Conservation (phyloP, 2,329 filamentous ascomycete genomes). For the Colletotrichum tropicicola region DNA sequence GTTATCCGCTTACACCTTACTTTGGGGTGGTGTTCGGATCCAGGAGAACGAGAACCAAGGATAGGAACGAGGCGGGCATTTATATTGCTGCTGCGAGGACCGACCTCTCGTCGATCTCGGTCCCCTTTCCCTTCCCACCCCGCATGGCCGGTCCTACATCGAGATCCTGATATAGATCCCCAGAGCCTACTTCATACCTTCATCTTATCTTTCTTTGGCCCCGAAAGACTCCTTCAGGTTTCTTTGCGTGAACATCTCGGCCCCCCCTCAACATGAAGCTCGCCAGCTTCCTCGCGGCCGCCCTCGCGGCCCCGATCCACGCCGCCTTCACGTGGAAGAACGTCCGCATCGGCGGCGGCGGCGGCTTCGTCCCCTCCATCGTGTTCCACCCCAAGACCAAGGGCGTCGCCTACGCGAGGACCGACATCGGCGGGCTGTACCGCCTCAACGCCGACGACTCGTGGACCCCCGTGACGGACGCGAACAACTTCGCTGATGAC, state of each 20-base stretch:
- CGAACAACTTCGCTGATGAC: conserved; percentile 45
- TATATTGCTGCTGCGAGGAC: conserved; percentile 1
- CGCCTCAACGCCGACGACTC: conserved; percentile 63
- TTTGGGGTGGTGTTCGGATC: background rate
- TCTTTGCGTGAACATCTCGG: background rate
- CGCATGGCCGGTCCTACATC: background rate
- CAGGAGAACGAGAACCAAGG: background rate
- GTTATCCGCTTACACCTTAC: background rate
- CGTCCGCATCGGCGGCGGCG: conserved; percentile 64
- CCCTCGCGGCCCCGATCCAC: conserved; percentile 34
- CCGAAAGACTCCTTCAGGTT: background rate
- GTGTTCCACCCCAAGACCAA: conserved; percentile 61
- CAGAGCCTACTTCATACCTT: background rate
- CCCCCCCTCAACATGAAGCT: conserved; percentile 20
- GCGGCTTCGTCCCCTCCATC: conserved; percentile 65
- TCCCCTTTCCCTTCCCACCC: background rate
- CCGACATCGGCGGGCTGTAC: conserved; percentile 67
- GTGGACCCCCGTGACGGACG: conserved; percentile 63
- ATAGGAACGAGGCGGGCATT: background rate
- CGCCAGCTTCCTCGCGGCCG: conserved; percentile 17
- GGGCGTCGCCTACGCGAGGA: conserved; percentile 64
- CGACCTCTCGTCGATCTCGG: background rate
- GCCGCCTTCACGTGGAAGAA: conserved; percentile 57
- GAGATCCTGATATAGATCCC: background rate
- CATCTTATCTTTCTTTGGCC: background rate